phyloP scores from a whole-genome alignment of 2,329 filamentous ascomycete genomes.

The Cytospora schulzeri region DNA sequence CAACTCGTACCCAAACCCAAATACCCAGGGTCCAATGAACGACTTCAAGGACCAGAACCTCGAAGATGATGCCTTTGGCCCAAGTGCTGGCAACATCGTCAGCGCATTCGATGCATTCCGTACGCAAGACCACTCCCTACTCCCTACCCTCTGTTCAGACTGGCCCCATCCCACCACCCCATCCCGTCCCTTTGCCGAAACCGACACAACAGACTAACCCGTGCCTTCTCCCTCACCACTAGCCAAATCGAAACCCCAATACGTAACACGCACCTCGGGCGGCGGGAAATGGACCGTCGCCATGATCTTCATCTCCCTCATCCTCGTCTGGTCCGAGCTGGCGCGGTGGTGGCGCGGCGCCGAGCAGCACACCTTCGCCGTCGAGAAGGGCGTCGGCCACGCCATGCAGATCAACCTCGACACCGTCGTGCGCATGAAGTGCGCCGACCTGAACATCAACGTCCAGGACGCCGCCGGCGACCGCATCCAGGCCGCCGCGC shows the following conservation, averaged over 20 bases:
- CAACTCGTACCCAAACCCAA: constrained; percentile 22
- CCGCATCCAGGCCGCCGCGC: constrained; percentile 78
- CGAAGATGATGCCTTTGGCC: constrained; percentile 79
- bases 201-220: constrained; percentile 29
- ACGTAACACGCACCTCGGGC: constrained; percentile 78
- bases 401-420: constrained; percentile 94
- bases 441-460: constrained; percentile 88
- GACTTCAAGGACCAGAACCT: constrained; percentile 71
- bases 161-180: background rate
- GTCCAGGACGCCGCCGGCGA: constrained; percentile 95
- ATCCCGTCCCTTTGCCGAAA: background rate
- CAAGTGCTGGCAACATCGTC: constrained; percentile 68
- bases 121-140: constrained; percentile 50
- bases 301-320: constrained; percentile 71
- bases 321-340: constrained; percentile 79
- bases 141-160: background rate
- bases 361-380: constrained; percentile 87
- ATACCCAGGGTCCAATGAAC: constrained; percentile 62
- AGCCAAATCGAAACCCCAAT: constrained; percentile 97
- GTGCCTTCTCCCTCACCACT: constrained; percentile 23
- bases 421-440: constrained; percentile 87
- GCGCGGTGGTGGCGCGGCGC: constrained; percentile 80
- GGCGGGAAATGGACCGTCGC: constrained; percentile 93
- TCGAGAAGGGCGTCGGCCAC: constrained; percentile 88
- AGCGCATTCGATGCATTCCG: constrained; percentile 97